phyloP scores from a whole-genome alignment of 768 basidiomycete genomes.

The Trametes cingulata region DNA sequence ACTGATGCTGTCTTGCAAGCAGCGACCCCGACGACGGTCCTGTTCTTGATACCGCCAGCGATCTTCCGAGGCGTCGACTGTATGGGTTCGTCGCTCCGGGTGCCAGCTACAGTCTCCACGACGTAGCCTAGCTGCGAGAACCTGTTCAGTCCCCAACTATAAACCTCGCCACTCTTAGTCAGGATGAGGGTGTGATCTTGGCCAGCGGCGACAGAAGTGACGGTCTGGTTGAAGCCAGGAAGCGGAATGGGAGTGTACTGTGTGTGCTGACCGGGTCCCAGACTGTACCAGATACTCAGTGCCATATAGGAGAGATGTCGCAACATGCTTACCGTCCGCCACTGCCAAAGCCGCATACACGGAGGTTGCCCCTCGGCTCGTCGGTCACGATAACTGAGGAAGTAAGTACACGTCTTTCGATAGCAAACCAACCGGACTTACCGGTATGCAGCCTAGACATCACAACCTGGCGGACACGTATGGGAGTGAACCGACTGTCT shows the following conservation, averaged over 20 bases:
- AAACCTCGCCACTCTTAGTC: conserved; percentile 77
- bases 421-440: conserved; percentile 28
- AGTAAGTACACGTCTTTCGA: neutral
- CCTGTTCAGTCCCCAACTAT: conserved; percentile 89
- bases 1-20: conserved; percentile 86
- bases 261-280: conserved; percentile 76
- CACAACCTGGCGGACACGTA: conserved; percentile 61
- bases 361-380: conserved; percentile 71
- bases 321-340: conserved; percentile 69
- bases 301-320: neutral
- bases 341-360: conserved; percentile 87
- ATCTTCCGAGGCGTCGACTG: conserved; percentile 79
- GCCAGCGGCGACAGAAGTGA: conserved; percentile 76
- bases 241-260: conserved; percentile 60
- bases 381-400: conserved; percentile 63
- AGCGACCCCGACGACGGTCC: conserved; percentile 76
- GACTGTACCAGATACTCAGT: conserved; percentile 38
- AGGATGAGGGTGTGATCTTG: conserved; percentile 94
- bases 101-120: conserved; percentile 52
- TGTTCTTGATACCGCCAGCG: conserved; percentile 72
- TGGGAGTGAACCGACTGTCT: conserved; percentile 57
- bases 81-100: conserved; percentile 64
- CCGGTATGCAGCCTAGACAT: conserved; percentile 95
- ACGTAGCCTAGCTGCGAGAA: conserved; percentile 89
- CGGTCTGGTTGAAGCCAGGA: conserved; percentile 54